A percentile compares a stretch with the other conserved stretches of the same genome.
Conservation (phyloP, 23 red algal species). For the Porphyridium purpureum region DNA sequence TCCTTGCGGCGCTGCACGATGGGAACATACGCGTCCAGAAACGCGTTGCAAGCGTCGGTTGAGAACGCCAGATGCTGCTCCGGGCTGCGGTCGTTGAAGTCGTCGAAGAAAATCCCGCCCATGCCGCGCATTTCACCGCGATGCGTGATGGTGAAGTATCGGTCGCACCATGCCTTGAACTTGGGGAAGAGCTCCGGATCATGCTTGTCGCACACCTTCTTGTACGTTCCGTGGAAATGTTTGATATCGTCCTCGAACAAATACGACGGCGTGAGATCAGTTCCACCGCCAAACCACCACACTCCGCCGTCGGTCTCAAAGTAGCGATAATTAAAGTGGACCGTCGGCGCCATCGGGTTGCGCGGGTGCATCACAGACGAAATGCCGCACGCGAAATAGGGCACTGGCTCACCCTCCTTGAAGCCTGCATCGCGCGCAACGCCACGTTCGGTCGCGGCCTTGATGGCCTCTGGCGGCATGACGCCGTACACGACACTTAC, state of each 20-base stretch:
- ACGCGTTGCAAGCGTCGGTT: constrained; percentile 32
- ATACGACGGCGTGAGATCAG: constrained; percentile 88
- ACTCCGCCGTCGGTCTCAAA: constrained; percentile 97
- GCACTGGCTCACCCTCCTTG: constrained; percentile 61
- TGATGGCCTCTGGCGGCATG: constrained; percentile 96
- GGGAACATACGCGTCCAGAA: constrained; percentile 70
- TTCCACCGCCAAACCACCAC: constrained; percentile 98
- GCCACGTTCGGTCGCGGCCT: constrained; percentile 53
- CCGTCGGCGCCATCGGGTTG: constrained; percentile 93
- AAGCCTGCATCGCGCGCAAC: constrained; percentile 87
- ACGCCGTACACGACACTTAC: constrained; percentile 94
- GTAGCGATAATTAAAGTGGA: constrained; percentile 99
- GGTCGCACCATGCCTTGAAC: constrained; percentile 98
- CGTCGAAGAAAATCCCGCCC: constrained; percentile 97
- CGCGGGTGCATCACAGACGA: constrained; percentile 97
- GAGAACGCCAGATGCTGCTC: constrained; percentile 69
- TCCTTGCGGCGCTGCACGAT: constrained; percentile 70
- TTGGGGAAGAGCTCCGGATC: constrained; percentile 61
- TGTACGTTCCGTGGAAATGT: constrained; percentile 81
- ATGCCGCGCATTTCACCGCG: constrained; percentile 79
- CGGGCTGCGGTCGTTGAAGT: constrained; percentile 57
- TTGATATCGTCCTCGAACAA: constrained; percentile 71
- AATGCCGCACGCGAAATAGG: constrained; percentile 93
- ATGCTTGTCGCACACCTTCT: constrained; percentile 75
- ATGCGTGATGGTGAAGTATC: constrained; percentile 93